Conservation (phyloP, 108 stramenopile species). For the Pseudonitzschia multiseries region DNA sequence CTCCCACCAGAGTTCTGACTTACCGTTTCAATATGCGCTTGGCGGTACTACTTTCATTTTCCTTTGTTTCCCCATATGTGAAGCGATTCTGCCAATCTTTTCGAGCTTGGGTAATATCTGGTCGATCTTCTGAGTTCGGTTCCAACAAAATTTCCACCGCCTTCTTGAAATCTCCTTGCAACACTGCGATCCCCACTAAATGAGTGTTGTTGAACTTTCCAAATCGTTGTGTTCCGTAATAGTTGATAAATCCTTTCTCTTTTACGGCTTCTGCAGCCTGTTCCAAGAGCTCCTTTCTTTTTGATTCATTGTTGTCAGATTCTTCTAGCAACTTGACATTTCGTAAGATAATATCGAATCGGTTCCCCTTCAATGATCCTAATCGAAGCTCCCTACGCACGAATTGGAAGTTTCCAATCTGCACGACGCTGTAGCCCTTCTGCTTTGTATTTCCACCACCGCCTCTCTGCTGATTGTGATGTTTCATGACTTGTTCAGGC, state of each 20-base stretch:
- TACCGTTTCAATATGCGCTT: constrained; percentile 28
- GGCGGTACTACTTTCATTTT: constrained; percentile 64
- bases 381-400: constrained; percentile 62
- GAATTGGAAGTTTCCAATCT: constrained; percentile 79
- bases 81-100: constrained; percentile 71
- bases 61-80: constrained; percentile 41
- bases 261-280: constrained; percentile 54
- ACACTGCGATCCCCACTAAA: constrained; percentile 71
- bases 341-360: constrained; percentile 85
- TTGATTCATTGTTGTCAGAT: constrained; percentile 9
- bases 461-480: constrained; percentile 10
- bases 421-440: constrained; percentile 56
- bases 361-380: constrained; percentile 80
- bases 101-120: constrained; percentile 52
- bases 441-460: constrained; percentile 62
- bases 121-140: constrained; percentile 63
- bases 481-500: constrained; percentile 55
- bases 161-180: constrained; percentile 76
- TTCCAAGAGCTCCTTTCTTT: constrained; percentile 32
- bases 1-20: background rate
- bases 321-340: constrained; percentile 46
- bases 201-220: constrained; percentile 88
- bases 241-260: constrained; percentile 86
- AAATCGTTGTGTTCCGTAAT: constrained; percentile 95
- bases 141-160: constrained; percentile 84